Evolutionary conservation across 78 protist genomes (phyloP).

Genomic region (Corallochytrium limacisporum): DNA sequence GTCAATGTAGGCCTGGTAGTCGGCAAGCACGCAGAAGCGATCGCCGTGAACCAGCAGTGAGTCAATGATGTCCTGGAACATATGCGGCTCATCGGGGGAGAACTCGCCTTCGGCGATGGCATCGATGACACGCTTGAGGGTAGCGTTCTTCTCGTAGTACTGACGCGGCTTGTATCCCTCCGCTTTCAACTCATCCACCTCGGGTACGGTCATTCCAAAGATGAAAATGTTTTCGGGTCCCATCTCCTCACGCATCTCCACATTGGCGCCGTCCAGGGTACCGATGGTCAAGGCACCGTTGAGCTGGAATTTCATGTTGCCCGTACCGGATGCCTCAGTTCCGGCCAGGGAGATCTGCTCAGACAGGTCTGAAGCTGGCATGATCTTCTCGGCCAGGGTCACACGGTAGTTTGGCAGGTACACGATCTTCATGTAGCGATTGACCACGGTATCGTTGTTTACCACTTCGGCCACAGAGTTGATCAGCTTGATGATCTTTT

Average conservation of each 20-base stretch:
- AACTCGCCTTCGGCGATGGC: conserved; percentile 16
- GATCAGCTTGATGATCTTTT: conserved; percentile 76
- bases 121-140: background rate
- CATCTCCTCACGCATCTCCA: conserved; percentile 73
- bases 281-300: conserved; percentile 87
- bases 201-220: conserved; percentile 27
- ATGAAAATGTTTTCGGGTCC: conserved; percentile 51
- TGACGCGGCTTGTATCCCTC: conserved; percentile 18
- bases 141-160: conserved; percentile 12
- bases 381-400: conserved; percentile 76
- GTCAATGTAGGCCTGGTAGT: conserved; percentile 17
- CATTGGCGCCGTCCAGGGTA: conserved; percentile 88
- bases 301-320: conserved; percentile 79
- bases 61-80: conserved; percentile 8
- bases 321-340: conserved; percentile 89
- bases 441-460: conserved; percentile 65
- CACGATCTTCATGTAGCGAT: conserved; percentile 61
- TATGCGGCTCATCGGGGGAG: background rate
- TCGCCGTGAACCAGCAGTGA: conserved; percentile 24
- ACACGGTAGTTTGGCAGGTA: conserved; percentile 84
- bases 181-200: conserved; percentile 25
- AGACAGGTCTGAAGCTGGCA: conserved; percentile 83
- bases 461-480: conserved; percentile 61
- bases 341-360: conserved; percentile 90
- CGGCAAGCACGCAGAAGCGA: conserved; percentile 14